Conservation (phyloP, 2,329 filamentous ascomycete genomes). For the Calonectria henricotiae region DNA sequence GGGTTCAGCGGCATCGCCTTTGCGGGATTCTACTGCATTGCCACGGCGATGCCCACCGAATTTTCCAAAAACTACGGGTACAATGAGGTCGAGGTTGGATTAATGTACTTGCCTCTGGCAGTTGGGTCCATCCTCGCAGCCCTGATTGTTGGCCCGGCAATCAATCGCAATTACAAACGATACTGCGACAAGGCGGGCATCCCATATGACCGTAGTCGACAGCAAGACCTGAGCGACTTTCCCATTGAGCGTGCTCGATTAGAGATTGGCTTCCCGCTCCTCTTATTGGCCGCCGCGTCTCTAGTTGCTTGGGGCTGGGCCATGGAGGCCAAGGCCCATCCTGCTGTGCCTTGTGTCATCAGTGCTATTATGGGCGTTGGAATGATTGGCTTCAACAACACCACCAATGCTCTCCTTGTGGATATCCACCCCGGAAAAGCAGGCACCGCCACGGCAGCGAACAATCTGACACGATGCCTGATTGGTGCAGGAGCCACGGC, state of each 20-base stretch:
- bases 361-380: conserved; percentile 65
- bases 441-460: conserved; percentile 71
- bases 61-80: conserved; percentile 72
- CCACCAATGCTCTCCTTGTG: conserved; percentile 68
- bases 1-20: conserved; percentile 64
- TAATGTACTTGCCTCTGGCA: conserved; percentile 70
- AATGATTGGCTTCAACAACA: conserved; percentile 71
- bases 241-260: conserved; percentile 69
- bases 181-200: conserved; percentile 71
- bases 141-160: conserved; percentile 66
- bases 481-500: conserved; percentile 70
- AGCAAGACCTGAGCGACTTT: conserved; percentile 66
- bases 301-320: conserved; percentile 71
- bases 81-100: conserved; percentile 69
- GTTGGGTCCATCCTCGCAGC: conserved; percentile 67
- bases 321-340: conserved; percentile 59
- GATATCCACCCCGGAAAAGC: conserved; percentile 71
- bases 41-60: conserved; percentile 63
- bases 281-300: conserved; percentile 66
- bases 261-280: conserved; percentile 67
- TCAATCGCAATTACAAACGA: conserved; percentile 80
- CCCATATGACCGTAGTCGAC: conserved; percentile 68
- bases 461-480: conserved; percentile 71
- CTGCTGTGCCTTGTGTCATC: conserved; percentile 66
- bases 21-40: conserved; percentile 67